A percentile compares a stretch with the other conserved stretches of the same genome.
Conservation (phyloP, 2,329 filamentous ascomycete genomes). For the Epichloe scottii region DNA sequence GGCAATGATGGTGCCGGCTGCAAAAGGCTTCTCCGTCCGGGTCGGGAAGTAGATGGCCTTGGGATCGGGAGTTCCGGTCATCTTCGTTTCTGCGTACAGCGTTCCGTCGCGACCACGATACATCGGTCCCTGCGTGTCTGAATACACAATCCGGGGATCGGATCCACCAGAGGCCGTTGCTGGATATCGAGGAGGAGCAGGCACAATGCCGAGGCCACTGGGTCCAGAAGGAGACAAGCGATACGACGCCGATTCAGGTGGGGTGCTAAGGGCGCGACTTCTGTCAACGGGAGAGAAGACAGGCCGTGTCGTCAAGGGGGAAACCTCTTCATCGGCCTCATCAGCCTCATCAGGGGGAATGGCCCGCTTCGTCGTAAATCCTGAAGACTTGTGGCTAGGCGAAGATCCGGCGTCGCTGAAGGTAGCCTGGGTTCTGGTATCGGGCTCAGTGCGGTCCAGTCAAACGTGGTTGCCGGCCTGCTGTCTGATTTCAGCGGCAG, state of each 20-base stretch:
- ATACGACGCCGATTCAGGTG: not conserved
- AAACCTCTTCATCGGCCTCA: not conserved
- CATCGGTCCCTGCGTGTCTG: conserved; percentile 21
- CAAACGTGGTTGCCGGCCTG: not conserved
- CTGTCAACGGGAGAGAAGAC: conserved; percentile 11
- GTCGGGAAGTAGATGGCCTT: conserved; percentile 26
- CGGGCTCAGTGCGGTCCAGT: conserved; percentile 5
- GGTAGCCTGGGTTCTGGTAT: conserved; percentile 17
- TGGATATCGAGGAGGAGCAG: conserved; percentile 5
- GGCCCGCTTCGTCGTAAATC: conserved; percentile 7
- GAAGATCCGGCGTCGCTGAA: conserved; percentile 10
- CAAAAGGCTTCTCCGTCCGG: conserved; percentile 15
- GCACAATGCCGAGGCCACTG: not conserved
- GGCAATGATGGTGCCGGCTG: conserved; percentile 26
- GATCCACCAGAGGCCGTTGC: conserved; percentile 11
- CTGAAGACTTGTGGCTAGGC: conserved; percentile 13
- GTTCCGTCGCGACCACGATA: conserved; percentile 27
- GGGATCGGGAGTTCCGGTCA: conserved; percentile 21
- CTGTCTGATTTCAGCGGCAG: not conserved
- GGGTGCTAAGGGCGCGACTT: conserved; percentile 6
- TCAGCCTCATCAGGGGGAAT: not conserved
- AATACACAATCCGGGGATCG: conserved; percentile 21
- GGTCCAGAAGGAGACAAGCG: not conserved
- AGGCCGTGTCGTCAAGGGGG: not conserved
- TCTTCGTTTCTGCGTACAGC: conserved; percentile 29